Base-by-base conservation (phyloP, 352 stramenopile genomes). In the Globisporangium camurandrum region DNA sequence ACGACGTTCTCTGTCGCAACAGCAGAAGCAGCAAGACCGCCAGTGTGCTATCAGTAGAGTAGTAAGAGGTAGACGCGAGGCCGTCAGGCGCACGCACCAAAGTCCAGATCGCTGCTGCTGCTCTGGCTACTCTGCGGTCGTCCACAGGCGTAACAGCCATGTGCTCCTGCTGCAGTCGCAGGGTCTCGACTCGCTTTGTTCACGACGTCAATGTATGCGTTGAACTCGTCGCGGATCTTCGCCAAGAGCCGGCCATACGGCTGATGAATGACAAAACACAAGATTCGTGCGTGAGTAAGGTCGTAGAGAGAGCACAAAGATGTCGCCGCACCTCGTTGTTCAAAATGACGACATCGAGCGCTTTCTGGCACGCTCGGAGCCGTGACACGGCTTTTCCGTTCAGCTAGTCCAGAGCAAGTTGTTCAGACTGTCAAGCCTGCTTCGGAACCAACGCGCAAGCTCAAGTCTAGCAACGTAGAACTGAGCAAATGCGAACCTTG, bases 191-290 rank as follows among this genome's bases (percentile, higher is more conserved):
- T 69, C 44, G 54, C 65, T 50, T 37, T 60, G 40, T 23, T 45
- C 17, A 61, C 54, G 16, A 51, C 49, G 9, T 75, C 51, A n/a
- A 87, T 45, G 43, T 80, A 84, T 2, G 49, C 64, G 46, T 62
- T 68, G 54, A 85, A 75, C 51, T 87, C 73, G 51, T 84, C 75
- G 12, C 78, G 72, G 42, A 89, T 84, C 28, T 58, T 70, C 4
- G 61, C 54, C 20, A 89, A 49, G 28, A 87, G 51, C 1, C 67
- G 61, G 12, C 75, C 68, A 22, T 80, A 87, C 28, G 59, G 62
- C 75, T 88, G 9, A 17, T n/a, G 8, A 47, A 4, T 10, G 19
- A 0, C 45, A 38, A 20, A 54, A 22, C 44, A 28, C n/a, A n/a
- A n/a, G n/a, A n/a, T n/a, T n/a, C n/a, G n/a, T n/a, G n/a, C n/a